Evolutionary conservation across 2,329 filamentous ascomycete species (phyloP).

Genomic region (Aspergillus nomiae): DNA sequence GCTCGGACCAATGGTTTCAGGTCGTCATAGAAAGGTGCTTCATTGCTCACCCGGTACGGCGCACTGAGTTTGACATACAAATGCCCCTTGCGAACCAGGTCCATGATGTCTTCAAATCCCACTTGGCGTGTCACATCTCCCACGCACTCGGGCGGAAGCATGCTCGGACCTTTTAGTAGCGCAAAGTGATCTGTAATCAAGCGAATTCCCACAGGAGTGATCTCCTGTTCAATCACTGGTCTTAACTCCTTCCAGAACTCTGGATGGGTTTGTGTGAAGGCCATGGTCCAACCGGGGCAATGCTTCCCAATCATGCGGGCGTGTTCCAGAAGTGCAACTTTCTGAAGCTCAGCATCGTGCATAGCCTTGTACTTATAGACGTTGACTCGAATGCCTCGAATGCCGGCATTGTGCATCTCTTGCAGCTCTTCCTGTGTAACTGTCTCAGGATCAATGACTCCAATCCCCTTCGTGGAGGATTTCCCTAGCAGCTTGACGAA

Average conservation of each 20-base stretch:
- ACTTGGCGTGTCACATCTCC: constrained; percentile 30
- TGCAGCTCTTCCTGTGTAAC: constrained; percentile 24
- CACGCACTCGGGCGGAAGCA: constrained; percentile 26
- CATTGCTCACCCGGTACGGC: constrained; percentile 38
- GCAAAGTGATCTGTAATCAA: constrained; percentile 44
- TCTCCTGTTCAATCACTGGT: constrained; percentile 23
- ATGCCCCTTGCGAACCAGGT: constrained; percentile 32
- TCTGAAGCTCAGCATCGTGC: constrained; percentile 40
- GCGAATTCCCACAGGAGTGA: constrained; percentile 21
- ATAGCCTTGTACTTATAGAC: constrained; percentile 40
- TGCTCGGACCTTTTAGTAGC: constrained; percentile 37
- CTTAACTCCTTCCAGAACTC: constrained; percentile 31
- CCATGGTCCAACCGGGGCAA: constrained; percentile 31
- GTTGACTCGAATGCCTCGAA: constrained; percentile 40
- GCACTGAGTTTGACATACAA: constrained; percentile 44
- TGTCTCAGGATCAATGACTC: constrained; percentile 33
- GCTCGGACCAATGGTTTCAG: constrained; percentile 24
- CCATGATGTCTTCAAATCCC: constrained; percentile 32
- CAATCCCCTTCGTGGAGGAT: constrained; percentile 30
- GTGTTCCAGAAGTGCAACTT: constrained; percentile 32
- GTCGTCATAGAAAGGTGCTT: constrained; percentile 35
- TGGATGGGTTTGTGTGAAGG: constrained; percentile 34
- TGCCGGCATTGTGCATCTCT: constrained; percentile 30
- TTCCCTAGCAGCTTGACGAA: constrained; percentile 33
- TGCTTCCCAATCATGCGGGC: constrained; percentile 21